Evolutionary conservation across 2,329 filamentous ascomycete species (phyloP), one percentile per base, ranked within the genome.

Genomic region (Raffaelea ambrosiae): DNA sequence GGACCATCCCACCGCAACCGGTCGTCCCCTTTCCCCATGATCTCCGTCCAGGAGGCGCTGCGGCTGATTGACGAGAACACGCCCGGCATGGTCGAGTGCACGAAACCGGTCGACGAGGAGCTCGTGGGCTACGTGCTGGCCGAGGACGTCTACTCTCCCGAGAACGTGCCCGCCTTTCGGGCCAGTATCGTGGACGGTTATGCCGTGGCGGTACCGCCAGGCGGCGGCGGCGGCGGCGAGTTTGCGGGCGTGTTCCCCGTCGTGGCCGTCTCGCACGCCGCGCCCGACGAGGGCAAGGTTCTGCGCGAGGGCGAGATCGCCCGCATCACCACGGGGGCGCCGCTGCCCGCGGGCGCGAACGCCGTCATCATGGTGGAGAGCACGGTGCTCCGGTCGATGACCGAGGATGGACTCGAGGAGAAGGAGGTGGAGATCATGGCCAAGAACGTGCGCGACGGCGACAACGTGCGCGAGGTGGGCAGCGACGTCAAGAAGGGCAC

Each of bases 151-250:
- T 77, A 72, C 36, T 88, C 93, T 0, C 68, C 68, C 4, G 91
- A 96, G 61, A 80, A 84, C 8, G 93, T 98, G 0, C 93, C 93
- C 0, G 93, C 91, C 0, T 98, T 95, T 66, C 76, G 89, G 50
- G 93, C 93, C 18, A 97, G 91, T 61, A 97, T 96, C 38, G 93
- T 98, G 1, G 93, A 98, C 63, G 93, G 93, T 1, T 98, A 98
- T 60, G 93, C 93, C 3, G 78, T 95, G 1, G 81, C 90, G 35
- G 83, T 80, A 5, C 74, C 76, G 46, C 67, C 69, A 26, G 29
- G 2, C 13, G 36, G 9, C n/a, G 41, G 9, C 8, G 20, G 3
- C n/a, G 71, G 79, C 38, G 79, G 76, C 1, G 79, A 76, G 43
- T 77, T 87, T 43, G 87, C 84, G 57, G 90, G 91, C 0, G 68